Evolutionary conservation across 2,329 filamentous ascomycete genomes (phyloP), one percentile per base, ranked within the genome.

Genomic region (Zymoseptoria tritici): DNA sequence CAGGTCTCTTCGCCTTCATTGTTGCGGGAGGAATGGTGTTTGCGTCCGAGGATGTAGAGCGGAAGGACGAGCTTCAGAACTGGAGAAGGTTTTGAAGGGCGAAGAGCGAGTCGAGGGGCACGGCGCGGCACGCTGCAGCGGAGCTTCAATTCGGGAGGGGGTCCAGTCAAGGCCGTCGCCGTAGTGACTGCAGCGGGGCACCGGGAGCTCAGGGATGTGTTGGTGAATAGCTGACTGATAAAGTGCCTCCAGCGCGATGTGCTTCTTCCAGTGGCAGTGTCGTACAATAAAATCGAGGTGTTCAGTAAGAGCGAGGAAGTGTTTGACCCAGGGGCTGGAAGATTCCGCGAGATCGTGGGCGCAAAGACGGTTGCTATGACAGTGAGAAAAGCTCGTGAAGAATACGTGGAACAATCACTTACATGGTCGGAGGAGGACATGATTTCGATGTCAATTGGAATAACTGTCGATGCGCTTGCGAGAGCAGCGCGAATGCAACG

Each of bases 1-100:
- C 66, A 9, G 70, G 69, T 60, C 74, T 74, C 8, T 61, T 5
- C 50, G 71, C 73, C 66, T 71, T 77, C 76, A 78, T 78, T 9
- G 16, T 62, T 56, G 29, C 36, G 29, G 52, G 16, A 46, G 24
- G 21, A 36, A 31, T 46, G 50, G 26, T n/a, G 52, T 52, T 46
- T 46, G 36, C 36, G 36, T 6, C 13, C 36, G 36, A 46, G 2
- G 13, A 46, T 46, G 50, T 24, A 52, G 50, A 52, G 50, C 5
- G 13, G 50, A 13, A 52, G 16, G 50, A 5, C 22, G 50, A 52
- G 50, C 50, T 52, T 52, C 20, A n/a, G 20, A 21, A 19, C 6
- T n/a, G 9, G n/a, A 11, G 49, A 52, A 21, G n/a, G 22, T 52
- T 21, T 52, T 24, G 49, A 52, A 52, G 4, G 7, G n/a, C 22